phyloP scores from a whole-genome alignment of 2,329 filamentous ascomycete species.

The Berkeleyomyces basicola region DNA sequence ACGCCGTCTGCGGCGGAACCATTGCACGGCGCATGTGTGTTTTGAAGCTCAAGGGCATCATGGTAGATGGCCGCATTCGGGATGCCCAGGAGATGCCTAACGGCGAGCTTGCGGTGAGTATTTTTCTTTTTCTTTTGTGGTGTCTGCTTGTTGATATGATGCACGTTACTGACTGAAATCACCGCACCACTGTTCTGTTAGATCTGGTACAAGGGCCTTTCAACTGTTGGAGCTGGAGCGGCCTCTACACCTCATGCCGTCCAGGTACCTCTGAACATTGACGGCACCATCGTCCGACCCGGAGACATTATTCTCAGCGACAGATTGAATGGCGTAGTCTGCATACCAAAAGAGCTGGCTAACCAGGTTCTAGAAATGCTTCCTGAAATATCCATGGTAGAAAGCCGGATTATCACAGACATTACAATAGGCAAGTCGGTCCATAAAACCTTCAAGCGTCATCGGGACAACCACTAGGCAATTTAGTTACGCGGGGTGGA shows the following conservation, averaged over 20 bases:
- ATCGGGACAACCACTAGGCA: constrained; percentile 23
- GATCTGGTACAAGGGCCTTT: constrained; percentile 40
- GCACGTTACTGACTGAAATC: no score
- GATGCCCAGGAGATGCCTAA: constrained; percentile 44
- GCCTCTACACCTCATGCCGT: constrained; percentile 40
- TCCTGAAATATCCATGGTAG: constrained; percentile 32
- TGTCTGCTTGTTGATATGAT: not conserved
- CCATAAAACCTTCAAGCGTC: constrained; percentile 47
- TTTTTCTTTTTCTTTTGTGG: not conserved
- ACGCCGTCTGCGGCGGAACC: constrained; percentile 61
- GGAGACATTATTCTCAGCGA: constrained; percentile 59
- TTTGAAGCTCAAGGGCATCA: constrained; percentile 40
- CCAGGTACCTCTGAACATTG: constrained; percentile 28
- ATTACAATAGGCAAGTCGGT: constrained; percentile 46
- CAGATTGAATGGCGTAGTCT: constrained; percentile 50
- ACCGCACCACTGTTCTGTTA: constrained; percentile 15
- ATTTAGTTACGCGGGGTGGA: constrained; percentile 15
- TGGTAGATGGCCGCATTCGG: constrained; percentile 52
- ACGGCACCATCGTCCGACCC: constrained; percentile 27
- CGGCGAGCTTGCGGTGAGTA: constrained; percentile 38
- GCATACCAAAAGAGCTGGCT: constrained; percentile 45
- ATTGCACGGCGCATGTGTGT: constrained; percentile 54
- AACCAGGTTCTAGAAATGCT: constrained; percentile 43
- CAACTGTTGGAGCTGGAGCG: constrained; percentile 39
- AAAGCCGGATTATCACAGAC: constrained; percentile 46